A percentile compares a stretch with the other conserved stretches of the same genome.
phyloP scores from a whole-genome alignment of 768 basidiomycete genomes.

The Phylloporus sp. region DNA sequence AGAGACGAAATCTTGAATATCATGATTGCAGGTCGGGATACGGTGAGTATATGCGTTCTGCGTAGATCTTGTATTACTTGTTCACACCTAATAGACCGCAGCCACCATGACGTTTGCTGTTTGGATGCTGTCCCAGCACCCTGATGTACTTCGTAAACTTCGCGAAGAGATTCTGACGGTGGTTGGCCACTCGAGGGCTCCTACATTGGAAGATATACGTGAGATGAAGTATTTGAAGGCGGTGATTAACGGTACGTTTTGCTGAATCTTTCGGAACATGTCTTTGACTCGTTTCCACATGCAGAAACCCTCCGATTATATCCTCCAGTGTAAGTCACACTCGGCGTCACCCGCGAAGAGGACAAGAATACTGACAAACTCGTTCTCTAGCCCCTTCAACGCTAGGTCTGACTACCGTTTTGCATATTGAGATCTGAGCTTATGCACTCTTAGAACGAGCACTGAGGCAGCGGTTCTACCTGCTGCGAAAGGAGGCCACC shows the following conservation, averaged over 20 bases:
- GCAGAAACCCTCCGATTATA: conserved; percentile 29
- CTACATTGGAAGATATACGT: conserved; percentile 31
- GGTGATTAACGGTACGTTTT: conserved; percentile 32
- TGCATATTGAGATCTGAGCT: not conserved
- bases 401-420: conserved; percentile 7
- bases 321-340: conserved; percentile 28
- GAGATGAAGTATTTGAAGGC: conserved; percentile 40
- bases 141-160: conserved; percentile 25
- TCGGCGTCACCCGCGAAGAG: not conserved
- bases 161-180: conserved; percentile 28
- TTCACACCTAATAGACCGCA: conserved; percentile 22
- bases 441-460: conserved; percentile 19
- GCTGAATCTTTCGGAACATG: not conserved
- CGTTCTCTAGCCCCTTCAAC: conserved; percentile 23
- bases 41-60: conserved; percentile 15
- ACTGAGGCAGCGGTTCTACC: conserved; percentile 22
- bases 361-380: not conserved
- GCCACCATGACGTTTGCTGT: conserved; percentile 31
- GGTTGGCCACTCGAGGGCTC: conserved; percentile 26
- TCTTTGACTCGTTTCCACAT: not conserved
- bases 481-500: conserved; percentile 19
- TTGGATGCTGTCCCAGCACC: conserved; percentile 44
- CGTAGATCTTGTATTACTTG: not conserved
- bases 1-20: conserved; percentile 37
- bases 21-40: conserved; percentile 35